Evolutionary conservation across 306 rosid species (phyloP).

Genomic region (Fragaria vesca): DNA sequence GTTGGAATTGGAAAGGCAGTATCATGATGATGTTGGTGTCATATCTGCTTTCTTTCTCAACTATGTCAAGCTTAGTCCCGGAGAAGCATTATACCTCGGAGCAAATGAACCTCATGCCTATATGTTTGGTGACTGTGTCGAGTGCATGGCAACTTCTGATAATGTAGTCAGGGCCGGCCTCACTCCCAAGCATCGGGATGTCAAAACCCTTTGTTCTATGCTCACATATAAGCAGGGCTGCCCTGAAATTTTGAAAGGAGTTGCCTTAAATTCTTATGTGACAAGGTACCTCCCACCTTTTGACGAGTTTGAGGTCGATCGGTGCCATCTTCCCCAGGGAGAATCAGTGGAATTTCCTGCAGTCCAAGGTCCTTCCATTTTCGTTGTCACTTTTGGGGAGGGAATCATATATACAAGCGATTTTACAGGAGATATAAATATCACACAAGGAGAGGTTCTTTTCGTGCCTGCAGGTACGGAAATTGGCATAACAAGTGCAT

Average conservation of each 20-base stretch:
- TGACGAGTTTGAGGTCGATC: conserved; percentile 87
- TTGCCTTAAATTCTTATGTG: conserved; percentile 51
- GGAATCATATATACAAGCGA: conserved; percentile 51
- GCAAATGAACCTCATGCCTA: conserved; percentile 95
- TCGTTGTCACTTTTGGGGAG: conserved; percentile 57
- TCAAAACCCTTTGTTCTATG: conserved; percentile 89
- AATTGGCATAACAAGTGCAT: conserved; percentile 50
- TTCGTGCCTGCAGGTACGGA: conserved; percentile 75
- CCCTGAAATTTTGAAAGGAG: conserved; percentile 78
- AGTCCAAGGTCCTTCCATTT: conserved; percentile 78
- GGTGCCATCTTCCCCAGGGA: conserved; percentile 61
- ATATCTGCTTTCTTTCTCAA: conserved; percentile 90
- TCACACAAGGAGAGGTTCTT: conserved; percentile 74
- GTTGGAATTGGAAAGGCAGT: conserved; percentile 74
- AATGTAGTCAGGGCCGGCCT: conserved; percentile 96
- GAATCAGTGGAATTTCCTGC: conserved; percentile 59
- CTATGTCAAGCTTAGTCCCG: conserved; percentile 77
- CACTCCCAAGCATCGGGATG: conserved; percentile 86
- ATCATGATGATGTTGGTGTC: conserved; percentile 82
- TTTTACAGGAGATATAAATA: conserved; percentile 26
- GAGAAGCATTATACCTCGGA: conserved; percentile 84
- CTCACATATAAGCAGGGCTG: conserved; percentile 61
- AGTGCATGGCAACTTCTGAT: conserved; percentile 99
- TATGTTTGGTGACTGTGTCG: conserved; percentile 72
- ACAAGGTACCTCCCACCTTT: conserved; percentile 73